Evolutionary conservation across 176 grass and related monocot genomes (phyloP).

Genomic region (Saccharum spontaneum): DNA sequence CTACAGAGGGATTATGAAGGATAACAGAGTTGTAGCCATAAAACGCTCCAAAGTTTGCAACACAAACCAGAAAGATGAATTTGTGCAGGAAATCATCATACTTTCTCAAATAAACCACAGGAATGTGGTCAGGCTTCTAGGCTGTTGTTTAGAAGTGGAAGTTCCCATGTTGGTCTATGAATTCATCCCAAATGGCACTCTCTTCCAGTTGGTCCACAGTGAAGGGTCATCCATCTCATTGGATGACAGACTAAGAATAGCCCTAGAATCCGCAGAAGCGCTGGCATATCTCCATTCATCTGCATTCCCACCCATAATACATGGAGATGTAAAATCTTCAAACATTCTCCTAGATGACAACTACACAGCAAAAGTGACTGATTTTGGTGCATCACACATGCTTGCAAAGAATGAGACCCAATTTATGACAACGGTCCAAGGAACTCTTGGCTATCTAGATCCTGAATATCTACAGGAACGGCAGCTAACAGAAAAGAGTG

Average conservation of each 20-base stretch:
- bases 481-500: slow-evolving; percentile 44
- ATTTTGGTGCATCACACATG: slow-evolving; percentile 44
- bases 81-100: slow-evolving; percentile 39
- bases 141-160: slow-evolving; percentile 40
- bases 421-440: slow-evolving; percentile 35
- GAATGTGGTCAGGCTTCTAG: slow-evolving; percentile 31
- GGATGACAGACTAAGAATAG: slow-evolving; percentile 26
- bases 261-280: slow-evolving; percentile 36
- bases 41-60: slow-evolving; percentile 36
- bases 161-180: slow-evolving; percentile 42
- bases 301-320: slow-evolving; percentile 35
- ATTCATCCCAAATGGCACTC: slow-evolving; percentile 30
- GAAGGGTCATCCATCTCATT: background rate
- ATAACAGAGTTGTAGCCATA: slow-evolving; percentile 37
- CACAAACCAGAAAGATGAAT: slow-evolving; percentile 31
- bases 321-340: slow-evolving; percentile 45
- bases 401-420: slow-evolving; percentile 36
- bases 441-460: slow-evolving; percentile 44
- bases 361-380: slow-evolving; percentile 40
- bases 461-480: slow-evolving; percentile 42
- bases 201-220: slow-evolving; percentile 25
- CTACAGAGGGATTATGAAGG: slow-evolving; percentile 32
- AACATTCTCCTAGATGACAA: slow-evolving; percentile 36
- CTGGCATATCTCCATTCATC: slow-evolving; percentile 40
- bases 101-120: slow-evolving; percentile 46